Evolutionary conservation across 345 rosid species (phyloP), one percentile per base, ranked within the genome.

Genomic region (Lepidium didymum): DNA sequence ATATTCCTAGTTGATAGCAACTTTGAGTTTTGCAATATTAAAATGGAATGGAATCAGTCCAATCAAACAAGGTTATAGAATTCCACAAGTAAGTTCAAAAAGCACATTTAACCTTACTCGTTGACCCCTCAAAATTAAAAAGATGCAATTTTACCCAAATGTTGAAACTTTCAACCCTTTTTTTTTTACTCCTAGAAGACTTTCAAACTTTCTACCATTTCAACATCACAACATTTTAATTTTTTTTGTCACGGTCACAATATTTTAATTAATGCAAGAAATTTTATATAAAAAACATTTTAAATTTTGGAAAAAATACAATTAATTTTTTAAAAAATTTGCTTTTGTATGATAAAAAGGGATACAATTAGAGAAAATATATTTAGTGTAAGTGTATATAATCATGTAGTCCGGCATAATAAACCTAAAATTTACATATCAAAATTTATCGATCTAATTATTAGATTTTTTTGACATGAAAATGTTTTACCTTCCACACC

Each of bases 161-260:
- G 27, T 36, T 63, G 69, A 71, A 35, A 55, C 70, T 63, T 71
- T n/a, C n/a, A n/a, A n/a, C n/a, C n/a, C n/a, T n/a, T n/a, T n/a
- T n/a, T n/a, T n/a, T n/a, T n/a, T n/a, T n/a, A n/a, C n/a, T n/a
- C n/a, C n/a, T n/a, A n/a, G n/a, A n/a, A n/a, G n/a, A n/a, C n/a
- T n/a, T n/a, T n/a, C n/a, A n/a, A n/a, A n/a, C n/a, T n/a, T 68
- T 55, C 69, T 63, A 16, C 56, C 69, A 54, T 46, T 57, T 23
- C 73, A 68, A 46, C 56, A 35, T 14, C 7, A 46, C 3, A 52
- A 35, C 5, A 25, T 19, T n/a, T 19, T 35, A 23, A 35, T n/a
- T n/a, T n/a, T n/a, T n/a, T n/a, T n/a, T n/a, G n/a, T n/a, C n/a
- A n/a, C n/a, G n/a, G n/a, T n/a, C n/a, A n/a, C n/a, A n/a, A n/a